Evolutionary conservation across 2,329 filamentous ascomycete genomes (phyloP).

Genomic region (Neopestalotiopsis sp.): DNA sequence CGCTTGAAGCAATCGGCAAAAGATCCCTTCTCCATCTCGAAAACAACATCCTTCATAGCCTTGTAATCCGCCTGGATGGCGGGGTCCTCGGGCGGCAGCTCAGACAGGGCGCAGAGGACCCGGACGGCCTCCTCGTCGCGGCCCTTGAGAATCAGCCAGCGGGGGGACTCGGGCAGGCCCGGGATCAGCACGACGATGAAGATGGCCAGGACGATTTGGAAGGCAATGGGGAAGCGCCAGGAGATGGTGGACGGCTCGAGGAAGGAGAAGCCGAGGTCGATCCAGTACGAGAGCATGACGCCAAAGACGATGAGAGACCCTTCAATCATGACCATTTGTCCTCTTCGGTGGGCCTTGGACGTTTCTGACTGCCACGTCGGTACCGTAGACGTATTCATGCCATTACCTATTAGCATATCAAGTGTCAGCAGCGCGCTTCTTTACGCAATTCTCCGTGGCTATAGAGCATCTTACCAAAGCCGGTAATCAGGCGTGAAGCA

Average conservation of each 20-base stretch:
- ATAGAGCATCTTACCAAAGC: slow-evolving; percentile 12
- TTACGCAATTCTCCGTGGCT: background rate
- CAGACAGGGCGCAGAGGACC: slow-evolving; percentile 10
- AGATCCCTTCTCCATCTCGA: slow-evolving; percentile 7
- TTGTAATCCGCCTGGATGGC: slow-evolving; percentile 6
- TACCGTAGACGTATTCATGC: slow-evolving; percentile 23
- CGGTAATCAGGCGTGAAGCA: slow-evolving; percentile 21
- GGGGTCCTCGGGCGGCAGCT: slow-evolving; percentile 8
- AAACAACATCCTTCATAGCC: slow-evolving; percentile 13
- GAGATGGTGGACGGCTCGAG: slow-evolving; percentile 14
- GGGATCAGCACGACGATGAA: slow-evolving; percentile 9
- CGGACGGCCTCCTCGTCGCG: slow-evolving; percentile 10
- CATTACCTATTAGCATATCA: slow-evolving; percentile 1
- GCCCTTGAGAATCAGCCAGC: slow-evolving; percentile 14
- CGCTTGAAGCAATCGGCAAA: slow-evolving; percentile 14
- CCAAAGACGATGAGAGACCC: slow-evolving; percentile 19
- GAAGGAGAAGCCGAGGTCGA: slow-evolving; percentile 15
- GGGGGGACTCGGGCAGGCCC: slow-evolving; percentile 11
- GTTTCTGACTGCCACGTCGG: slow-evolving; percentile 25
- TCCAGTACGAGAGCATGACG: slow-evolving; percentile 16
- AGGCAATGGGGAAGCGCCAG: slow-evolving; percentile 14
- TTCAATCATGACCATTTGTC: slow-evolving; percentile 24
- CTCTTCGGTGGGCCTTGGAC: slow-evolving; percentile 21
- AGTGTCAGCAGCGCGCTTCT: background rate
- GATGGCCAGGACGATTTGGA: slow-evolving; percentile 12